A percentile compares a stretch with the other conserved stretches of the same genome.
These are phyloP conservation scores for Gastrodia elata DNA, from an alignment of 106 monocot species.

Conservation along the genomic window DNA sequence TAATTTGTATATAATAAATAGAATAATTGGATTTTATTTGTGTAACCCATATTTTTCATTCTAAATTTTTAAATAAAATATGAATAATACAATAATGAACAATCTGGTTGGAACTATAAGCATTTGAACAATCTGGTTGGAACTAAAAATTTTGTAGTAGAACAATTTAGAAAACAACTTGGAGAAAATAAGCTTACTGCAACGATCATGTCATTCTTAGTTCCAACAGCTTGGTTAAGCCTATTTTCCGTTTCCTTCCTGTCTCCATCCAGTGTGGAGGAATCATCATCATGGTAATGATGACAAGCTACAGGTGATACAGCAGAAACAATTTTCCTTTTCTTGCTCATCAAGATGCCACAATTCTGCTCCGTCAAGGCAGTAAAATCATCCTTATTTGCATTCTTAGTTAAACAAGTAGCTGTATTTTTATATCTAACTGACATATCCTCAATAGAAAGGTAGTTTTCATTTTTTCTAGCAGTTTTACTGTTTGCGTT, in stretches of 20 bases:
- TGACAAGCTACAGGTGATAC: background rate
- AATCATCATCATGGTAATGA: constrained; percentile 6
- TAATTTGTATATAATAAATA: background rate
- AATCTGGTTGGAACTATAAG: too few species aligned
- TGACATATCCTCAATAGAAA: background rate
- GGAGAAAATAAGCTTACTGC: background rate
- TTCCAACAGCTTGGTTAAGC: background rate
- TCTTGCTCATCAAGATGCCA: background rate
- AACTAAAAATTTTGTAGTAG: background rate
- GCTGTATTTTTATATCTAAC: background rate
- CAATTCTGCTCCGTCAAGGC: background rate
- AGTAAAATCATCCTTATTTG: background rate
- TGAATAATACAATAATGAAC: too few species aligned
- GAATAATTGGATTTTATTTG: too few species aligned
- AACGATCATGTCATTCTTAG: background rate
- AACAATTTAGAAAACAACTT: background rate
- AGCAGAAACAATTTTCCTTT: constrained; percentile 4
- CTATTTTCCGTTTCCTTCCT: background rate
- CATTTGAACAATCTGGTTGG: too few species aligned
- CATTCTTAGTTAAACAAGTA: background rate
- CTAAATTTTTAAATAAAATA: too few species aligned
- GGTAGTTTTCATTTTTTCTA: background rate
- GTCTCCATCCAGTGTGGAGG: background rate
- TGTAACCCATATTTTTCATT: too few species aligned
- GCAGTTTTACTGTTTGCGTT: constrained; percentile 1